Base-by-base conservation (phyloP, 1,139 yeast genomes). In the Scheffersomyces illinoinensis region DNA sequence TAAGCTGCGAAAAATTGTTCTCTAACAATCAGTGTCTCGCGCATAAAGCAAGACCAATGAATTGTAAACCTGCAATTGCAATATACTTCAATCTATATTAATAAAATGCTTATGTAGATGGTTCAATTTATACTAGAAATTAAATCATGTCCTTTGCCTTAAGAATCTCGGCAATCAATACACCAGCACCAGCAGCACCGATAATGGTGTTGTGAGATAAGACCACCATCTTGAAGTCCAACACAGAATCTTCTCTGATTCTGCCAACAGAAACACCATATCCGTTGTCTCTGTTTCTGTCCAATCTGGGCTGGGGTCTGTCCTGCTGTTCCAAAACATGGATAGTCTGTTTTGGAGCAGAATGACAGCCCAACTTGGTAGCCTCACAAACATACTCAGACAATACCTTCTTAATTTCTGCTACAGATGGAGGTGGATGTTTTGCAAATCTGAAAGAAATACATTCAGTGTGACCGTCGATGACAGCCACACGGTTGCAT, bases 151-250 rank as follows among this genome's bases (percentile, higher is more conserved):
- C 83, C 80, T 90, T 92, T 58, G 95, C 95, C 62, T 85, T 78
- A 68, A 95, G 84, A 61, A 92, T 83, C 78, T 95, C 99, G 55
- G 97, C 99, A 75, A 96, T 95, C 75, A 95, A 86, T 62, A 95
- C 84, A 75, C 99, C 99, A n/a, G 98, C 91, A 71, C 99, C 99
- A 43, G 99, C 99, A 69, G 99, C 99, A 71, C 99, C 99, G 66
- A 95, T 91, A 68, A 95, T 86, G 59, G 99, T 95, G 82, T 95
- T 95, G 77, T 95, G 99, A 26, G 98, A 93, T 66, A 95, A 82
- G 43, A 93, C 96, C 59, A 95, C 97, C 93, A 95, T 95, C 80
- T 95, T 96, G 81, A 86, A 87, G 75, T 96, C 99, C 68, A 95
- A 83, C 14, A 95, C 92, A 19, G 97, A 92, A 72, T 95, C 99